Conservation (phyloP, 1,284 basidiomycete species). For the Chiua sp. region DNA sequence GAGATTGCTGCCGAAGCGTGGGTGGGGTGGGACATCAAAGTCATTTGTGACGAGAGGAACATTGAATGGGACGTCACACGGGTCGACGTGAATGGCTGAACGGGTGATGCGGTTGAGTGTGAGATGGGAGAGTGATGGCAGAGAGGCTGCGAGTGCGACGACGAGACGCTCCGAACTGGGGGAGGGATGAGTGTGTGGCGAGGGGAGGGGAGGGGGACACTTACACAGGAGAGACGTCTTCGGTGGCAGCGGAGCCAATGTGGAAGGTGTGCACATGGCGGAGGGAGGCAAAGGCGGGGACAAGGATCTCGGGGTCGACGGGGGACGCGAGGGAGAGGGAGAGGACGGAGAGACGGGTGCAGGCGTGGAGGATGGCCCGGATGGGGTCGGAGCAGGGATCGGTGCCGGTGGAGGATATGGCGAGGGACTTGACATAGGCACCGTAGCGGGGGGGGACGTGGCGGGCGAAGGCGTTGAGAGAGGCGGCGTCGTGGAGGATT, state of each 20-base stretch:
- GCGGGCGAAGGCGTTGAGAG: slow-evolving; percentile 56
- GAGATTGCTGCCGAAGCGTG: slow-evolving; percentile 59
- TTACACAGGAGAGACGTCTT: slow-evolving; percentile 61
- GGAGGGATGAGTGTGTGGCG: slow-evolving; percentile 6
- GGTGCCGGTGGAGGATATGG: slow-evolving; percentile 50
- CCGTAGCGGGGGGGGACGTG: slow-evolving; percentile 62
- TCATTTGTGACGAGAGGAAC: slow-evolving; percentile 66
- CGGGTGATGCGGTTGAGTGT: slow-evolving; percentile 68
- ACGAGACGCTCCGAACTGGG: slow-evolving; percentile 71
- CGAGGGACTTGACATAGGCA: slow-evolving; percentile 58
- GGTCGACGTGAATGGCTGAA: slow-evolving; percentile 60
- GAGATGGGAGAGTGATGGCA: slow-evolving; percentile 60
- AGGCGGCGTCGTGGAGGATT: slow-evolving; percentile 49
- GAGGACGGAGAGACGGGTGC: slow-evolving; percentile 55
- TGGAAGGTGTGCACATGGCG: slow-evolving; percentile 48
- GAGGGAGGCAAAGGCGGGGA: slow-evolving; percentile 59
- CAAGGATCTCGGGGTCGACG: slow-evolving; percentile 49
- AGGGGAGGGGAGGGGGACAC: slow-evolving; percentile 27
- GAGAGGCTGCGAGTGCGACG: slow-evolving; percentile 68
- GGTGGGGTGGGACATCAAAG: slow-evolving; percentile 64
- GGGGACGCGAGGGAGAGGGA: slow-evolving; percentile 58
- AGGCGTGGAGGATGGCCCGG: slow-evolving; percentile 53
- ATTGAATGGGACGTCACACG: slow-evolving; percentile 40
- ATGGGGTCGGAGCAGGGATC: slow-evolving; percentile 46
- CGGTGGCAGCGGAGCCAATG: slow-evolving; percentile 60